These are phyloP conservation scores for Tubosaeta brunneosetosa DNA, from an alignment of 768 basidiomycete species.

Conservation along the genomic window DNA sequence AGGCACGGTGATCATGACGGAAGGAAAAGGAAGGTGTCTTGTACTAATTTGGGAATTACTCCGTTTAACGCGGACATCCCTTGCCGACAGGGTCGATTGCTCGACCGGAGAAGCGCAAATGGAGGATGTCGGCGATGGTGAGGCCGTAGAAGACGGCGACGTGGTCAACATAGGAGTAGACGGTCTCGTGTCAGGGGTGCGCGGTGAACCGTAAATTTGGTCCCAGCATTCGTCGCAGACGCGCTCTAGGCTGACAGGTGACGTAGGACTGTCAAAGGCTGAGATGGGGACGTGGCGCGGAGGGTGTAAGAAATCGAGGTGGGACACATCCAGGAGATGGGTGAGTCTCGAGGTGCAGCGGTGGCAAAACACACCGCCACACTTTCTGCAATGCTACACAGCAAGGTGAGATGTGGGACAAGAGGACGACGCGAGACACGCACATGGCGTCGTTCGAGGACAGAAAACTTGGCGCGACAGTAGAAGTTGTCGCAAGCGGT, in stretches of 20 bases:
- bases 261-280: constrained; percentile 51
- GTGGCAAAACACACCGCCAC: constrained; percentile 72
- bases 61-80: constrained; percentile 18
- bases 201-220: constrained; percentile 58
- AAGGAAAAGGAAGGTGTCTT: constrained; percentile 24
- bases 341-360: constrained; percentile 58
- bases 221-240: constrained; percentile 79
- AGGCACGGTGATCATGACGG: constrained; percentile 13
- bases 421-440: constrained; percentile 25
- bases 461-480: constrained; percentile 59
- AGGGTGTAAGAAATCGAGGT: constrained; percentile 65
- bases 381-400: constrained; percentile 75
- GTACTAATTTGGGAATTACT: constrained; percentile 29
- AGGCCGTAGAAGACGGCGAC: constrained; percentile 28
- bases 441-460: constrained; percentile 74
- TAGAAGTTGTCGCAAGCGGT: constrained; percentile 67
- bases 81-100: constrained; percentile 18
- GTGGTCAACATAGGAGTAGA: constrained; percentile 37
- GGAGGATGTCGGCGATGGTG: constrained; percentile 32
- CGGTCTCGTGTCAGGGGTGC: constrained; percentile 37
- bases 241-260: constrained; percentile 53
- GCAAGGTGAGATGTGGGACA: constrained; percentile 17
- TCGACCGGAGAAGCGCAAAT: constrained; percentile 33
- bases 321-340: constrained; percentile 66
- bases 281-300: constrained; percentile 62